phyloP scores from a whole-genome alignment of 1,284 basidiomycete genomes.

The Wolfiporia cocos region DNA sequence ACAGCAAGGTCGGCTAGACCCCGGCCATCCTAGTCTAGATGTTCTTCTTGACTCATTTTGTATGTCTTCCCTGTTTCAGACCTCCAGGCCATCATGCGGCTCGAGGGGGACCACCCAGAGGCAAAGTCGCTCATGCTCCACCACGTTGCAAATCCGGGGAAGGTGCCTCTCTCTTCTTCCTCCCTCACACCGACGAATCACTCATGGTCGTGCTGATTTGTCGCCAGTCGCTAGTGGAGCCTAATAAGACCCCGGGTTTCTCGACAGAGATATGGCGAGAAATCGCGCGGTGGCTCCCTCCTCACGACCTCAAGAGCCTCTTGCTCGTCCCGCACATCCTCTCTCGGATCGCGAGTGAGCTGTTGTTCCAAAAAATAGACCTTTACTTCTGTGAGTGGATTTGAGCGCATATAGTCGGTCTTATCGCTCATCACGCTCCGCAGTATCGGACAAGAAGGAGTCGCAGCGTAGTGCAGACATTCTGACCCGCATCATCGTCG shows the following conservation, averaged over 20 bases:
- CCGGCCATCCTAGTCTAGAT: slow-evolving; percentile 17
- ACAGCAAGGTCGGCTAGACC: slow-evolving; percentile 47
- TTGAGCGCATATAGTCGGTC: neutral
- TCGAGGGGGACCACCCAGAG: slow-evolving; percentile 64
- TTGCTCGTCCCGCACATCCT: slow-evolving; percentile 59
- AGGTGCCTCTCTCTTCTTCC: slow-evolving; percentile 17
- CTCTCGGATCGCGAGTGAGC: slow-evolving; percentile 60
- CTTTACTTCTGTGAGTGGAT: slow-evolving; percentile 41
- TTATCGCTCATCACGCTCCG: slow-evolving; percentile 5
- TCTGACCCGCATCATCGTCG: slow-evolving; percentile 57
- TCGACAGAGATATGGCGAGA: slow-evolving; percentile 69
- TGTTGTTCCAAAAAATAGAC: slow-evolving; percentile 59
- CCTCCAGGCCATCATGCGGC: slow-evolving; percentile 54
- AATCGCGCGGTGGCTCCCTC: slow-evolving; percentile 54
- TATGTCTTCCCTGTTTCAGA: slow-evolving; percentile 32
- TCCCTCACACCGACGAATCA: slow-evolving; percentile 1
- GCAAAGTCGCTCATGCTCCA: slow-evolving; percentile 52
- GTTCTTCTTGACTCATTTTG: slow-evolving; percentile 15
- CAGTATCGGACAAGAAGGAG: slow-evolving; percentile 40
- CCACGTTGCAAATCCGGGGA: slow-evolving; percentile 22
- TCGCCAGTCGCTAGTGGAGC: slow-evolving; percentile 13
- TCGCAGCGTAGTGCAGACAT: slow-evolving; percentile 68
- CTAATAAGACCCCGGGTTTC: slow-evolving; percentile 34
- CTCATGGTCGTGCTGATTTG: slow-evolving; percentile 6
- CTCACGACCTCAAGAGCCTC: slow-evolving; percentile 58